Conservation (phyloP, 192 early-diverging fungal genomes). For the Phlyctochytrium bullatum region DNA sequence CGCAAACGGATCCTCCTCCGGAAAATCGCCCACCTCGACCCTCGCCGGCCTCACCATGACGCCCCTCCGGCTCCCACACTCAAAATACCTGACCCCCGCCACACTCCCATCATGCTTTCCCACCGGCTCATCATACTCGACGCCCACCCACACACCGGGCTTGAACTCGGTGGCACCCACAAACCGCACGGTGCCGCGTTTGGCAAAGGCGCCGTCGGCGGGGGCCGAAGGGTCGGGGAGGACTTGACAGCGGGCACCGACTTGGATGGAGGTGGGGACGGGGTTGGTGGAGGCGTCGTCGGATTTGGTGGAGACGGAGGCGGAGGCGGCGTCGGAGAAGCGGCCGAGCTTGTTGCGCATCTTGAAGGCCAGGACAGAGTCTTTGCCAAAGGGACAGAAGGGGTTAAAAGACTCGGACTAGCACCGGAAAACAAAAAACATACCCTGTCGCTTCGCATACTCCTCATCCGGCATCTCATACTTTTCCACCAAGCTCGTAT, state of each 20-base stretch:
- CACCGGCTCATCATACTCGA: constrained; percentile 94
- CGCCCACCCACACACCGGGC: constrained; percentile 87
- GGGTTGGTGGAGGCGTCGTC: constrained; percentile 27
- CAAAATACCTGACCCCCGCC: constrained; percentile 75
- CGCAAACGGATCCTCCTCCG: constrained; percentile 78
- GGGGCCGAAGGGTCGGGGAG: constrained; percentile 20
- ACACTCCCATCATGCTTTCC: constrained; percentile 93
- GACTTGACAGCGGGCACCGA: constrained; percentile 85
- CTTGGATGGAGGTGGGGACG: constrained; percentile 58
- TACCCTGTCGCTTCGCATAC: constrained; percentile 78
- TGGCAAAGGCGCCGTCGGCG: constrained; percentile 46
- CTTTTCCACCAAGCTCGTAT: constrained; percentile 89
- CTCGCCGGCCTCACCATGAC: constrained; percentile 88
- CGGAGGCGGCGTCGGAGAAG: constrained; percentile 64
- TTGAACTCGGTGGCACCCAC: constrained; percentile 75
- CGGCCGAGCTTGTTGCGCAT: constrained; percentile 83
- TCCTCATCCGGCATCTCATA: constrained; percentile 87
- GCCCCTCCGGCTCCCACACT: constrained; percentile 69
- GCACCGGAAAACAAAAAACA: background rate
- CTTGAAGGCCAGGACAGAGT: constrained; percentile 88
- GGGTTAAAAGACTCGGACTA: background rate
- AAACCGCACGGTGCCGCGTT: constrained; percentile 49
- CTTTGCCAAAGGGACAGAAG: constrained; percentile 27
- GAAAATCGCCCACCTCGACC: constrained; percentile 89
- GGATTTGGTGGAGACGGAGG: background rate